Evolutionary conservation across 2,329 filamentous ascomycete species (phyloP), one percentile per base, ranked within the genome.

Genomic region (Alternaria novae-zelandiae): DNA sequence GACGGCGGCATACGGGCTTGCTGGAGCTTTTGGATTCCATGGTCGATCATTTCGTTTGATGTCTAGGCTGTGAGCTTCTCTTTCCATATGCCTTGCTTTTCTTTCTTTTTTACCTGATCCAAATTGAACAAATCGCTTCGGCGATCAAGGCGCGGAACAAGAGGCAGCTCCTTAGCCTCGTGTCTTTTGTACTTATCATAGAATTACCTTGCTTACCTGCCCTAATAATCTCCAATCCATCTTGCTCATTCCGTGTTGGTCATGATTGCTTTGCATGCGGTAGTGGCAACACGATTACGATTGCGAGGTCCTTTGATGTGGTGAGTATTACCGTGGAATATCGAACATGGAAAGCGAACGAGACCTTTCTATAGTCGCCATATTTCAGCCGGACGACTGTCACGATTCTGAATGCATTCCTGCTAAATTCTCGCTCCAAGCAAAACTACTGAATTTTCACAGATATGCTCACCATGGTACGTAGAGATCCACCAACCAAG

Each of bases 1-100:
- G 66, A 70, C 57, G 69, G 69, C 65, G 68, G 71, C 68, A 69
- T 68, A 71, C 54, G 63, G 67, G 63, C 64, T 66, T 66, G 66
- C 59, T 57, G 60, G 65, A 67, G 65, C 63, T 66, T 67, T 71
- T 69, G 62, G 64, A 63, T 68, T 63, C 68, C 46, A 66, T 28
- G 61, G 68, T 54, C 65, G 66, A 65, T 62, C 36, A 44, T 64
- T 57, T 63, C 59, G 54, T 65, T 44, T 43, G 46, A 53, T 66
- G 46, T 65, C 50, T 63, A 54, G 49, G 59, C 54, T 61, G 55
- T 45, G 57, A 55, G 60, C 60, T 63, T 54, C 46, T 58, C 46
- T 57, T 46, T 61, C 43, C 28, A 32, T 55, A 30, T 65, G 59
- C 54, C 46, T 66, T 63, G 32, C 41, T 61, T 59, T 54, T 47